Evolutionary conservation across 2,329 filamentous ascomycete genomes (phyloP).

Genomic region (Ceratocystis eucalypticola): DNA sequence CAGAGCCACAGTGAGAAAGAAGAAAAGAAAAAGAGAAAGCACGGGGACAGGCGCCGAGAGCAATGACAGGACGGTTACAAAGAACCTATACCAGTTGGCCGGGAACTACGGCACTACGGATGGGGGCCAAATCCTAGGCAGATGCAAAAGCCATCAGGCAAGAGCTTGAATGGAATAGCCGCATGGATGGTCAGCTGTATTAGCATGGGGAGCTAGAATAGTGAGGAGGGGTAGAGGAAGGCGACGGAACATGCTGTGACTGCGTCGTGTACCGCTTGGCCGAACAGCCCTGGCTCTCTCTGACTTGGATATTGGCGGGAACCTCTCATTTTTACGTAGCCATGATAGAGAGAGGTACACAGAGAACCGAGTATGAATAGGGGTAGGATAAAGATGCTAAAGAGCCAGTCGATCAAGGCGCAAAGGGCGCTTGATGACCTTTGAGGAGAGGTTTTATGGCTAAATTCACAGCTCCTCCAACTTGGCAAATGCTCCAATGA

Average conservation of each 20-base stretch:
- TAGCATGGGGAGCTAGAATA: background rate
- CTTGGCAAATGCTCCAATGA: background rate
- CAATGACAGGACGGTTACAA: background rate
- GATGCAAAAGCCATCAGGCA: background rate
- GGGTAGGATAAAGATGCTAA: background rate
- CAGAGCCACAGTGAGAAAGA: background rate
- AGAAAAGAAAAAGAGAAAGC: background rate
- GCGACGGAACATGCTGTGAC: background rate
- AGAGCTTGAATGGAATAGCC: background rate
- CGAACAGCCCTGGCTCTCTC: background rate
- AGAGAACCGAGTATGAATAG: background rate
- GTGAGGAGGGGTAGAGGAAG: background rate
- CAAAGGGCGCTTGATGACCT: background rate
- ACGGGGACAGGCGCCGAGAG: background rate
- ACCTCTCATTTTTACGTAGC: too few species aligned
- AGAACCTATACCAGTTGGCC: background rate
- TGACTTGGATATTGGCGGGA: too few species aligned
- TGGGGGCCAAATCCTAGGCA: background rate
- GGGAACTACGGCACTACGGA: background rate
- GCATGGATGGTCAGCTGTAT: background rate
- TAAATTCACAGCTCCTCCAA: background rate
- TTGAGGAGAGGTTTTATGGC: background rate
- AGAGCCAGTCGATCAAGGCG: background rate
- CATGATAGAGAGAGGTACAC: background rate
- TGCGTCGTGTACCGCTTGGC: background rate